These are phyloP conservation scores for Boletus sp. DNA, from an alignment of 768 basidiomycete species.

Conservation along the genomic window DNA sequence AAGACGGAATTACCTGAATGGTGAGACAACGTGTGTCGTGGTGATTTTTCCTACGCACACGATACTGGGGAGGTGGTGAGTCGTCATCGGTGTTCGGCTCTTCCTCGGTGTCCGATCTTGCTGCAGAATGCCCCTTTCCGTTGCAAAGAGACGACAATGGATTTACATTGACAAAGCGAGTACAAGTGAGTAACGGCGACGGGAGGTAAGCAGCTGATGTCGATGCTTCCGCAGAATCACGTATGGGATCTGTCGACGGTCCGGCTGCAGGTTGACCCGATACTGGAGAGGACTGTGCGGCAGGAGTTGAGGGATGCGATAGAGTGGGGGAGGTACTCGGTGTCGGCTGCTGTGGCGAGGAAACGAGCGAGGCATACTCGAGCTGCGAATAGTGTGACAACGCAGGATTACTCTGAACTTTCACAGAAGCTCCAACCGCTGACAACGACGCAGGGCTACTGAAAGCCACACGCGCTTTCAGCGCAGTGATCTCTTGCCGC, in stretches of 20 bases:
- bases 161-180: slow-evolving; percentile 22
- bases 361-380: slow-evolving; percentile 1
- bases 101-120: slow-evolving; percentile 37
- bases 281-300: slow-evolving; percentile 18
- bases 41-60: slow-evolving; percentile 48
- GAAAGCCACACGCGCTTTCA: slow-evolving; percentile 40
- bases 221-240: slow-evolving; percentile 4
- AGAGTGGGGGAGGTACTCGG: slow-evolving; percentile 29
- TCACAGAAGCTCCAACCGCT: background rate
- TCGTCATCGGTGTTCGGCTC: slow-evolving; percentile 35
- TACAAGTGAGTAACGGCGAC: slow-evolving; percentile 16
- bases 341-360: slow-evolving; percentile 27
- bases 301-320: slow-evolving; percentile 27
- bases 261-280: slow-evolving; percentile 12
- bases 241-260: slow-evolving; percentile 1
- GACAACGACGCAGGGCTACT: slow-evolving; percentile 11
- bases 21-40: slow-evolving; percentile 66
- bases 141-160: slow-evolving; percentile 6
- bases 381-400: slow-evolving; percentile 9
- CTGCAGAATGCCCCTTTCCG: slow-evolving; percentile 31
- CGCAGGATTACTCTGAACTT: background rate
- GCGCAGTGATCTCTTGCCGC: slow-evolving; percentile 48
- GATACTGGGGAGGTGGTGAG: slow-evolving; percentile 31
- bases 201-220: slow-evolving; percentile 2
- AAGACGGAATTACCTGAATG: slow-evolving; percentile 49